Evolutionary conservation across 1,139 yeast genomes (phyloP).

Genomic region (Kodamaea plutei): DNA sequence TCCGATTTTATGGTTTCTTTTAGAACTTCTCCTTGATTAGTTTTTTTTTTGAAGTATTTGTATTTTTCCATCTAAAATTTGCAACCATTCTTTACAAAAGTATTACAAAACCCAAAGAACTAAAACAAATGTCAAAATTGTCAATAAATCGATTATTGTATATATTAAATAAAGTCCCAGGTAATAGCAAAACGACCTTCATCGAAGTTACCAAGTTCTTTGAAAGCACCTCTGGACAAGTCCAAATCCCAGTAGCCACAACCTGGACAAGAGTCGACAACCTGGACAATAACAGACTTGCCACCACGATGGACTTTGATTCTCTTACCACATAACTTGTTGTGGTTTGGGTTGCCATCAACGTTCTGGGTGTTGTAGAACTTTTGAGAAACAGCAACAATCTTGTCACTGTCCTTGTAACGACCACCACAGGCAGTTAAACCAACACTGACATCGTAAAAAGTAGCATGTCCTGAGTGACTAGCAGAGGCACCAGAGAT

Average conservation of each 20-base stretch:
- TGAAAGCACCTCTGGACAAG: slow-evolving; percentile 38
- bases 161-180: slow-evolving; percentile 1
- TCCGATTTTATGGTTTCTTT: no score
- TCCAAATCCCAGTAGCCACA: slow-evolving; percentile 34
- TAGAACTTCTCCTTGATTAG: no score
- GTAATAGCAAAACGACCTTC: slow-evolving; percentile 2
- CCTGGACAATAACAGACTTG: slow-evolving; percentile 37
- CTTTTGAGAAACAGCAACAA: slow-evolving; percentile 36
- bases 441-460: slow-evolving; percentile 54
- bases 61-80: no score
- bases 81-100: no score
- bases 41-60: no score
- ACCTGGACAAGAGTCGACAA: slow-evolving; percentile 37
- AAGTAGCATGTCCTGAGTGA: slow-evolving; percentile 54
- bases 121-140: no score
- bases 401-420: slow-evolving; percentile 41
- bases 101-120: no score
- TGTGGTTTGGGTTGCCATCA: slow-evolving; percentile 33
- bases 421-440: slow-evolving; percentile 49
- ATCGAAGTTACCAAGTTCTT: slow-evolving; percentile 1
- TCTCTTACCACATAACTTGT: slow-evolving; percentile 36
- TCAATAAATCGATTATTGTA: no score
- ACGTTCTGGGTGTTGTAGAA: slow-evolving; percentile 26
- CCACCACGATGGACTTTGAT: slow-evolving; percentile 33
- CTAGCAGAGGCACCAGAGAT: not conserved